Evolutionary conservation across 129 eudicot genomes (phyloP), one percentile per base, ranked within the genome.

Genomic region (Flaveria ramosissima): DNA sequence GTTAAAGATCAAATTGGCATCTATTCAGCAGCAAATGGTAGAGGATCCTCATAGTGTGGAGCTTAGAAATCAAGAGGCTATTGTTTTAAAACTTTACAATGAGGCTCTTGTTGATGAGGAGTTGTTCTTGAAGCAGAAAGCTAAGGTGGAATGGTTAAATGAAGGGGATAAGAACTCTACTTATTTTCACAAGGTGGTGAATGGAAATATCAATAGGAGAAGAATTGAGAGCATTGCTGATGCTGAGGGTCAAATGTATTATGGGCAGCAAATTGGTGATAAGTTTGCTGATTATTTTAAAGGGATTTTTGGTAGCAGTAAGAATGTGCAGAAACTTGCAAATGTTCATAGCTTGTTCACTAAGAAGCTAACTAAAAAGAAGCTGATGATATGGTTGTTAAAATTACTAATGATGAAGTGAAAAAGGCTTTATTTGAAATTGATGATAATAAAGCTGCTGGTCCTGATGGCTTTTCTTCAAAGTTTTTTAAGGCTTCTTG

Each of bases 1-100:
- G 1, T 17, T 52, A 11, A 9, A 16, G 0, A 9, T 5, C 0
- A 21, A 52, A n/a, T 7, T 52, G 1, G 60, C 6, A 1, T 5
- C 0, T 4, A 0, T 32, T 4, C 39, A 32, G 0, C 6, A 4
- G 0, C 0, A 4, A 32, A 0, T 32, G 3, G 39, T 4, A 0
- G 39, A 32, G 0, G 12, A 53, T 0, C 60, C 60, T 17, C 1
- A 0, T 5, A 6, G 17, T 53, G 0, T 0, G 0, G 9, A 16
- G 3, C 1, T 53, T 0, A n/a, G 60, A 1, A 1, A 6, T 0
- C 8, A 6, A 0, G 60, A 53, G 6, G 0, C 0, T 0, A 0
- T 0, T 6, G 17, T 6, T n/a, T 17, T 53, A 1, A 53, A 53
- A 0, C 0, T 0, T 0, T 53, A 53, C 17, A 53, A 53, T 1